Evolutionary conservation across 2,329 filamentous ascomycete genomes (phyloP).

Genomic region (Phialophora chinensis): DNA sequence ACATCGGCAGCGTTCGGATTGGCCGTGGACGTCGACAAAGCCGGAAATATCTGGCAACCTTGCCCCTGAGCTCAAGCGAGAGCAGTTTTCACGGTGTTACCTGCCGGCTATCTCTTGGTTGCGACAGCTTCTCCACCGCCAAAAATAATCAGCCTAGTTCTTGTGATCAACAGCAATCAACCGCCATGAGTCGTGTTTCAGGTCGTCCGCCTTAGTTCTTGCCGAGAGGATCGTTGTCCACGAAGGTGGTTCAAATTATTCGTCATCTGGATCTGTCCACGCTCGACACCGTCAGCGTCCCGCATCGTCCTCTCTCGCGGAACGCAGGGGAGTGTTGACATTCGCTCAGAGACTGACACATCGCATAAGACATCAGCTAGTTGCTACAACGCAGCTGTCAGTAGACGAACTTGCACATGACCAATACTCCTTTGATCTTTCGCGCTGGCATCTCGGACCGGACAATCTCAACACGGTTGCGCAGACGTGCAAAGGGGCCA

Average conservation of each 20-base stretch:
- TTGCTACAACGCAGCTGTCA: background rate
- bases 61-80: background rate
- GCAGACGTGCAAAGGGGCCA: background rate
- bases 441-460: background rate
- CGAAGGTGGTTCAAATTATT: background rate
- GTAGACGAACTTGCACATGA: background rate
- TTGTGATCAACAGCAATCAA: background rate
- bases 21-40: background rate
- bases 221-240: background rate
- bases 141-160: background rate
- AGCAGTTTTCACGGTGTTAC: background rate
- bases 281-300: background rate
- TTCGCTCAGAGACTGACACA: background rate
- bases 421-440: background rate
- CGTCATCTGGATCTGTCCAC: background rate
- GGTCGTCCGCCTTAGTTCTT: no score
- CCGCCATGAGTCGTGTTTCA: background rate
- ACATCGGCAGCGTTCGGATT: background rate
- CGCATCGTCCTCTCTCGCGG: background rate
- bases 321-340: background rate
- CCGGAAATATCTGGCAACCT: background rate
- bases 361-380: background rate
- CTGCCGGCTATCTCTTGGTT: background rate
- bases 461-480: background rate
- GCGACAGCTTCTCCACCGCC: background rate